Base-by-base conservation (phyloP, 139 green algal genomes). In the Chlamydomonas sphaeroides region DNA sequence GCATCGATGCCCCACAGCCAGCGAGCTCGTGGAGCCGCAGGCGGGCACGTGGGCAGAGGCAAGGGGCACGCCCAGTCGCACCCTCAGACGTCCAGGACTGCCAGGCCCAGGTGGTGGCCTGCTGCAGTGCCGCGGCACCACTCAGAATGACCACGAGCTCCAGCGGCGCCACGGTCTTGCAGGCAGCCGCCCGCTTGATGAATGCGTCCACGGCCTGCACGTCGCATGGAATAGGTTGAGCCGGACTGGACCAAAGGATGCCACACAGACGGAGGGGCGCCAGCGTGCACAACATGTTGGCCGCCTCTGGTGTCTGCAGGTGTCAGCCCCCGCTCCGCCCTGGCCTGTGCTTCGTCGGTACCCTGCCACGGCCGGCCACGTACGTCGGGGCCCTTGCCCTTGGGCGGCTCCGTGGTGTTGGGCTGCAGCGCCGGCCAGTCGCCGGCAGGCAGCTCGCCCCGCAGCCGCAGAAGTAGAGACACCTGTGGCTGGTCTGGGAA, bases 101-200 rank as follows among this genome's bases (percentile, higher is more conserved):
- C 75, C 75, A 82, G 18, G 75, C 75, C 75, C 75, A 82, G 23
- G 75, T 82, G n/a, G 62, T 53, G 21, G 61, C 75, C 62, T 82
- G 75, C 61, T 11, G 11, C 20, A 39, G 11, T 18, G 62, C 61
- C n/a, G 18, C 25, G 21, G 61, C 7, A 5, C 75, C 75, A 7
- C 42, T 65, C 42, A 82, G 75, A 61, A 72, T 51, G 61, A 82
- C 75, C 11, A 82, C 42, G 42, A 82, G 75, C 59, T 82, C 75
- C 75, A 48, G 6, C 32, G 61, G 32, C 5, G 42, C 61, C 61
- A 82, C 75, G 6, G 23, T 28, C 32, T n/a, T 6, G 41, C 75
- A 82, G 32, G 36, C 23, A 42, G 6, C 3, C 10, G 42, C 32
- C n/a, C 75, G 75, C 3, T 5, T 21, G 45, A 82, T 36, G 62